Conservation (phyloP, 164 flowering plant species). For the Vitis rupestris region DNA sequence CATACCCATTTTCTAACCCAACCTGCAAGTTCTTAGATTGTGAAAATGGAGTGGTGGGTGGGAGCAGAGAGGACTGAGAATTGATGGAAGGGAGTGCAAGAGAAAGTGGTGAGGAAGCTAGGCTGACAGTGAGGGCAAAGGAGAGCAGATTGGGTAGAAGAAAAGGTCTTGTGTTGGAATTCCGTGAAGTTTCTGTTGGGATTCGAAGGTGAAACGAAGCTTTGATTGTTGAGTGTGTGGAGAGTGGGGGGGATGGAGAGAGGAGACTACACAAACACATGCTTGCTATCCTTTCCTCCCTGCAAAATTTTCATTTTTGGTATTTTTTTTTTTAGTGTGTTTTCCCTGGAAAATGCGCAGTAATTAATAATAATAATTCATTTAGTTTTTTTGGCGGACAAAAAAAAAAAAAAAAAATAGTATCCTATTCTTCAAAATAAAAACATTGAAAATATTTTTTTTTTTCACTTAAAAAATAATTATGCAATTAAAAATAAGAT, state of each 20-base stretch:
- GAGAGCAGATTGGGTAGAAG: conserved; percentile 50
- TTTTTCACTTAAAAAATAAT: no score
- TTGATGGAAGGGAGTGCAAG: conserved; percentile 73
- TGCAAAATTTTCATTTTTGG: neutral
- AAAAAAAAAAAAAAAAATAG: no score
- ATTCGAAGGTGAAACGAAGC: conserved; percentile 7
- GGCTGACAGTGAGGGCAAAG: conserved; percentile 48
- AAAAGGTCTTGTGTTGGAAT: conserved; percentile 13
- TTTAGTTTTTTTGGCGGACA: no score
- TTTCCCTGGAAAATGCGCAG: no score
- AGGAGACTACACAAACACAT: conserved; percentile 31
- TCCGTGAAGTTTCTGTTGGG: conserved; percentile 14
- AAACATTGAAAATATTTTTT: no score
- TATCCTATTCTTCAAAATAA: no score
- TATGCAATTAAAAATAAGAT: no score
- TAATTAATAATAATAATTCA: no score
- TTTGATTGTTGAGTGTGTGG: conserved; percentile 13
- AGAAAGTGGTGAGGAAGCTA: conserved; percentile 56
- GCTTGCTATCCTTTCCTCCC: conserved; percentile 13
- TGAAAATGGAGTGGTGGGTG: conserved; percentile 80
- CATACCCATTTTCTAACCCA: conserved; percentile 81
- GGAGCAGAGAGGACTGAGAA: conserved; percentile 31
- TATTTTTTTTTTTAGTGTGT: no score
- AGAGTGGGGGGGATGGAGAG: conserved; percentile 26
- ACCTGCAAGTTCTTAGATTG: conserved; percentile 71